Base-by-base conservation (phyloP, 2,329 filamentous ascomycete genomes). In the Penicillium sp. region DNA sequence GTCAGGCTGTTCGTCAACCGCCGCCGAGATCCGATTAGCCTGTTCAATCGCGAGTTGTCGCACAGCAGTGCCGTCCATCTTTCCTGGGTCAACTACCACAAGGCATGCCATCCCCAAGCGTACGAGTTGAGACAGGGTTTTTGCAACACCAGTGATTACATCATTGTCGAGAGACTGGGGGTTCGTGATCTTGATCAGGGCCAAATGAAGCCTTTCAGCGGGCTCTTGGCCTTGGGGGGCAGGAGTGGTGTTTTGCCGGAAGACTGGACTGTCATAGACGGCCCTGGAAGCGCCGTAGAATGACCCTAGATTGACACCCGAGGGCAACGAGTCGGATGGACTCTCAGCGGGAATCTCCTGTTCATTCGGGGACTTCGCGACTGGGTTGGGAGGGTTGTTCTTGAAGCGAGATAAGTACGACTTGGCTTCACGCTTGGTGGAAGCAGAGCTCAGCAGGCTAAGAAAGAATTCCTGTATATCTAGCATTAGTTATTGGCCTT, bases 341-440 rank as follows among this genome's bases (percentile, higher is more conserved):
- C 58, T 37, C 16, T 44, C 52, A 52, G 62, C 66, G 55, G 51
- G 50, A 51, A 58, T 59, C 65, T 52, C 67, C 9, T 31, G 24
- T 19, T 33, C 42, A 59, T 55, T 68, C 63, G 55, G 47, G 61
- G 67, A 54, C 65, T 67, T 71, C 71, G 64, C 62, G 67, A 60
- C 64, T 59, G 64, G 18, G 66, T 74, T 54, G 64, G 65, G 45
- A 60, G 71, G 60, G 67, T 71, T 63, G 8, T 77, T 75, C 46
- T 85, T 87, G 71, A 97, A 96, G 57, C 91, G 92, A 64, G 94
- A 89, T 14, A 99, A 82, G 69, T 97, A 99, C 33, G 90, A 87
- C 73, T 90, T 92, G 44, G 92, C 92, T 77, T 99, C 94, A 65
- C 94, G 87, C 74, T 92, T 96, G 0, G 93, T 97, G 5, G 92